Evolutionary conservation across 148 eudicot genomes (phyloP), one percentile per base, ranked within the genome.

Genomic region (Camellia sinensis): DNA sequence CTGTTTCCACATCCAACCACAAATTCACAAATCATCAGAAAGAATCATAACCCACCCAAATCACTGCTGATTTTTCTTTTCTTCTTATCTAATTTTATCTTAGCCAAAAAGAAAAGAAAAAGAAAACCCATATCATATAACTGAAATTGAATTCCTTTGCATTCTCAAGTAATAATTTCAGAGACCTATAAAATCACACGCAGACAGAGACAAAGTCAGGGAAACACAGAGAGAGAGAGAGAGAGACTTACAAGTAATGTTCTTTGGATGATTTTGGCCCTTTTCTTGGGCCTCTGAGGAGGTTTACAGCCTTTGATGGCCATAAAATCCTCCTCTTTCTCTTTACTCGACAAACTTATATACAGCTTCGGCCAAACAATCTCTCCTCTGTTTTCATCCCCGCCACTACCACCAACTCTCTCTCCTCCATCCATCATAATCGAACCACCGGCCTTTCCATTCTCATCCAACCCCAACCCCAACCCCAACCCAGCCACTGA

Each of bases 231-330:
- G 37, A 43, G 48, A 7, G 48, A 14, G 22, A 12, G 3, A 48
- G 17, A 71, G 48, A 50, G 48, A 74, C 91, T 86, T 82, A 94
- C 98, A 78, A 89, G 86, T 64, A 94, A 83, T 53, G 88, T 86
- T 73, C 89, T 89, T 76, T 94, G 98, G 77, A 92, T 85, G 59
- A 88, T 79, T 72, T 94, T 94, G 64, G 95, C 95, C 80, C 98
- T 87, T 80, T 94, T 94, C 85, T 94, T 94, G 41, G 98, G 98
- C 78, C 98, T 89, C 76, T 94, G 97, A 41, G 98, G 97, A 6
- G 84, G 91, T 63, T 92, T 94, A 83, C 92, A 92, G 1, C 98
- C 98, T 86, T 92, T 94, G 92, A 94, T 94, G 3, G 92, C 95
- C 86, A 94, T 65, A 74, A 94, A 94, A 86, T 94, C 98, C 80